These are phyloP conservation scores for Hypoxylon lienhwacheense DNA, from an alignment of 495 filamentous ascomycete genomes.

Conservation along the genomic window DNA sequence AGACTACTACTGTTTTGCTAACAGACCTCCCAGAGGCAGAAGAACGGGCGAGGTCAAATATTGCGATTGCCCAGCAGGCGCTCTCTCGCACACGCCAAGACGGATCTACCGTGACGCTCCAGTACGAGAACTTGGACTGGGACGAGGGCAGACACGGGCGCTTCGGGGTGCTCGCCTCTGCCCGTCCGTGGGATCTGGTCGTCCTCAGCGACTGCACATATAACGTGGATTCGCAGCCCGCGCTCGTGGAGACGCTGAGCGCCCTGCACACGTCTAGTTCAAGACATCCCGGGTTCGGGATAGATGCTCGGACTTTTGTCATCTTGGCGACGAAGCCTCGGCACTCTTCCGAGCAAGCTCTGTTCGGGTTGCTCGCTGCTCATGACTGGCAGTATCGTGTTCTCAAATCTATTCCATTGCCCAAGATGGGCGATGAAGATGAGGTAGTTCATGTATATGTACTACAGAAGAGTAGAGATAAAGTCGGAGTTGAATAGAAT, in stretches of 20 bases:
- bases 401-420: constrained; percentile 55
- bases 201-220: constrained; percentile 94
- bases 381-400: constrained; percentile 57
- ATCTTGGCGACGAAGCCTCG: constrained; percentile 81
- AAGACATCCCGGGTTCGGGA: constrained; percentile 42
- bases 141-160: constrained; percentile 43
- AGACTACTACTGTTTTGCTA: constrained; percentile 58
- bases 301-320: constrained; percentile 46
- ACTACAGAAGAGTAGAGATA: constrained; percentile 37
- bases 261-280: constrained; percentile 46
- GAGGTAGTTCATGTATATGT: constrained; percentile 66
- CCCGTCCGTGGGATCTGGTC: constrained; percentile 65
- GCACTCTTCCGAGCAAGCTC: constrained; percentile 76
- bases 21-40: constrained; percentile 83
- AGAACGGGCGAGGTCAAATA: constrained; percentile 50
- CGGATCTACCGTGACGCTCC: constrained; percentile 39
- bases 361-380: constrained; percentile 74
- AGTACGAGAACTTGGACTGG: constrained; percentile 78
- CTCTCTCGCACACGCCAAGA: constrained; percentile 13
- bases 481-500: neutral
- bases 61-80: constrained; percentile 34
- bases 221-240: constrained; percentile 78
- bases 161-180: constrained; percentile 42
- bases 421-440: constrained; percentile 57
- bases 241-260: constrained; percentile 70